These are phyloP conservation scores for Neofusicoccum ribis DNA, from an alignment of 2,329 filamentous ascomycete genomes.

Conservation along the genomic window DNA sequence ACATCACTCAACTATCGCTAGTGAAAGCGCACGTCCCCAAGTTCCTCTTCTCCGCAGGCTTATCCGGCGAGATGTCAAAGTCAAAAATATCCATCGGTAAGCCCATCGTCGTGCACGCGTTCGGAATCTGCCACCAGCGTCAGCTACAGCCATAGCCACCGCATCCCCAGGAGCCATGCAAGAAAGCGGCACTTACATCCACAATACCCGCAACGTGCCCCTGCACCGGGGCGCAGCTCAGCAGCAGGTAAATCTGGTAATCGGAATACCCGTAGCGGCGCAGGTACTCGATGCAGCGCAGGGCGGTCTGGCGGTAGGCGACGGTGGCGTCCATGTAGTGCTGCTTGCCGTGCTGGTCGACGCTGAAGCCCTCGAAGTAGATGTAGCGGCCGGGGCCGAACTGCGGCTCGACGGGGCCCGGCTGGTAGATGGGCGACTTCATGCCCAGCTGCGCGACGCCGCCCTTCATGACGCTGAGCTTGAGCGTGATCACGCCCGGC, in stretches of 20 bases:
- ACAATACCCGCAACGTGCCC: constrained; percentile 88
- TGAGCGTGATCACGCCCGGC: constrained; percentile 87
- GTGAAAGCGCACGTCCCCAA: constrained; percentile 71
- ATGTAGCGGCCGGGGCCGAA: constrained; percentile 80
- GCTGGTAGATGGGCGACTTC: constrained; percentile 82
- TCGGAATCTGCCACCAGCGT: constrained; percentile 61
- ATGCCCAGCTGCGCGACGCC: constrained; percentile 73
- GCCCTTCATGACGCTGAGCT: constrained; percentile 82
- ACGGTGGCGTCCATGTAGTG: constrained; percentile 85
- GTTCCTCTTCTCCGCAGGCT: constrained; percentile 61
- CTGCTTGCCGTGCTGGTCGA: constrained; percentile 85
- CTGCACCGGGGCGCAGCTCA: constrained; percentile 84
- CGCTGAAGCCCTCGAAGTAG: constrained; percentile 87
- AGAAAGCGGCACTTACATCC: constrained; percentile 46
- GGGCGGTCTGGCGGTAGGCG: constrained; percentile 78
- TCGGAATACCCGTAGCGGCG: constrained; percentile 68
- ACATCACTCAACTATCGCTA: constrained; percentile 23
- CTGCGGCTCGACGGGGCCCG: constrained; percentile 83
- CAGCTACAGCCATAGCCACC: not conserved
- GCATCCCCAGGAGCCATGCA: not conserved
- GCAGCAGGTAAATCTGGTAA: constrained; percentile 81
- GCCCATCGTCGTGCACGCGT: constrained; percentile 85
- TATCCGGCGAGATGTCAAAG: constrained; percentile 78
- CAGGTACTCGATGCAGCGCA: constrained; percentile 78
- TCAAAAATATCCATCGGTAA: constrained; percentile 93